Base-by-base conservation (phyloP, 352 stramenopile species). In the Phytophthora ramorum region DNA sequence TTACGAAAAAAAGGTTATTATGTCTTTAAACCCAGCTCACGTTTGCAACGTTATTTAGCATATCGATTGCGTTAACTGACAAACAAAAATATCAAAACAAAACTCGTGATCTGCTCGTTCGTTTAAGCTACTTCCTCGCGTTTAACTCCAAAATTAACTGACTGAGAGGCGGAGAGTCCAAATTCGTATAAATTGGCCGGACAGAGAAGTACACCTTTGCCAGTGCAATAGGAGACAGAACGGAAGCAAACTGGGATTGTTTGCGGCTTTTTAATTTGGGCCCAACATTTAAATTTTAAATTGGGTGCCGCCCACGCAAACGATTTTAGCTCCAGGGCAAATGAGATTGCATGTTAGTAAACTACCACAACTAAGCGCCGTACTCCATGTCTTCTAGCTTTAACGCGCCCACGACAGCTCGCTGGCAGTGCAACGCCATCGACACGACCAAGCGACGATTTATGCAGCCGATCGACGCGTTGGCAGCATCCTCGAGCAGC, bases 371-470 rank as follows among this genome's bases (percentile, higher is more conserved):
- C 35, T 41, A 41, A 41, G 16, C 35, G 35, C 19, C 40, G 47
- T 55, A 55, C 9, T 55, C 28, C 30, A 55, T 43, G 32, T 44
- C n/a, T 12, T 55, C 47, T 34, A 43, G 38, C 28, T 55, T 55
- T 34, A 55, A 19, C 30, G 47, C 47, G 30, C 38, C 28, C 8
- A 28, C 47, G 14, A 55, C 17, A 55, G 16, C 47, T 4, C 47
- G 30, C 47, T 55, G 47, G 17, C 30, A 55, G n/a, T 43, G 30
- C 8, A 43, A n/a, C 19, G 28, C 47, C 47, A 55, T 44, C 32
- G 47, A 43, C 47, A 24, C 17, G 47, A 55, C 30, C 28, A 55
- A 34, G 26, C 44, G 47, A 28, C 47, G 16, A 34, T 55, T 34
- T 4, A 55, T 55, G 17, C 30, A 55, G 19, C 38, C 14, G 10